Conservation (phyloP, 2,329 filamentous ascomycete genomes). For the Trichoderma brevicompactum region DNA sequence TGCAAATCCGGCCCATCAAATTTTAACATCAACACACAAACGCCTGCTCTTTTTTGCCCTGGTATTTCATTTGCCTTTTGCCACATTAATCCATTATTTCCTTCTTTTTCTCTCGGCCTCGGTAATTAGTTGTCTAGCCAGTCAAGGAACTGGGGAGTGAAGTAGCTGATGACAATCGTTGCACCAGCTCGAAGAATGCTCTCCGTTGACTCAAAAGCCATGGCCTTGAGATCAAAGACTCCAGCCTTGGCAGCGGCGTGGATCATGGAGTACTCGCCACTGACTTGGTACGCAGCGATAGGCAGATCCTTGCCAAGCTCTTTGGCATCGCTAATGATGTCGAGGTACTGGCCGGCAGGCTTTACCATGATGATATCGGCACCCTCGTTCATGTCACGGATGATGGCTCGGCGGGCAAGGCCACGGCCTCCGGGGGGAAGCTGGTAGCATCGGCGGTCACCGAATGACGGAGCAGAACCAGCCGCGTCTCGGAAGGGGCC, state of each 20-base stretch:
- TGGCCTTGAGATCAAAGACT: conserved; percentile 91
- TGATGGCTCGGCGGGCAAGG: conserved; percentile 86
- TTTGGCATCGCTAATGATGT: conserved; percentile 97
- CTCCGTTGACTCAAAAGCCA: conserved; percentile 94
- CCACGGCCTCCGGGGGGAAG: conserved; percentile 90
- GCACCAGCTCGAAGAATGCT: conserved; percentile 92
- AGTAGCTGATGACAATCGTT: conserved; percentile 92
- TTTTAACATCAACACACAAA: conserved; percentile 13
- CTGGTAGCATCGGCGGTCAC: conserved; percentile 96
- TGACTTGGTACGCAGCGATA: conserved; percentile 94
- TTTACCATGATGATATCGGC: conserved; percentile 99
- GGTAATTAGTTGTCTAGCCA: conserved; percentile 61
- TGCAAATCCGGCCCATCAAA: not conserved
- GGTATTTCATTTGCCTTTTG: conserved; percentile 11
- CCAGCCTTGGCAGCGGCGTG: conserved; percentile 94
- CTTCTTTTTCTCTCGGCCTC: not conserved
- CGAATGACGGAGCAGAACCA: conserved; percentile 87
- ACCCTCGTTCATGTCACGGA: conserved; percentile 87
- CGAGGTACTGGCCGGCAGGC: conserved; percentile 91
- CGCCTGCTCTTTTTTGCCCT: conserved; percentile 12
- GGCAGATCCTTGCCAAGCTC: conserved; percentile 90
- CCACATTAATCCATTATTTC: not conserved
- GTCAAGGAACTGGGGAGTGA: conserved; percentile 79
- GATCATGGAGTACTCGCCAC: conserved; percentile 97
- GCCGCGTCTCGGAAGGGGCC: conserved; percentile 97